Evolutionary conservation across 2,329 filamentous ascomycete species (phyloP).

Genomic region (Curvularia verruculosa): DNA sequence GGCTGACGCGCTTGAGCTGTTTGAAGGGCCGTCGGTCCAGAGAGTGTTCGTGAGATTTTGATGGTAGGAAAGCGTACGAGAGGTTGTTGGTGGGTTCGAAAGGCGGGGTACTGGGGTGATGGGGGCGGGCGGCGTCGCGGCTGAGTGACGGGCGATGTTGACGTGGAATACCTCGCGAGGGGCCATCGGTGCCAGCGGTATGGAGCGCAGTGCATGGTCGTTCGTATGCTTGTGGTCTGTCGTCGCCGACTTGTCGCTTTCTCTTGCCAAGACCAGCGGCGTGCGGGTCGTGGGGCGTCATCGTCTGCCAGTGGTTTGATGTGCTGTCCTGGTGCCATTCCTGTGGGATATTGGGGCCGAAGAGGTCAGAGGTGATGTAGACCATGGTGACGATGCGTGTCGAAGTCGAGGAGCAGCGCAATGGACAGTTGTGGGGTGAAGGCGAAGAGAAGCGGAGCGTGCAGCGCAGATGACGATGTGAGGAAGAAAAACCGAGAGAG

Average conservation of each 20-base stretch:
- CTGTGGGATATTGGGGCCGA: conserved; percentile 29
- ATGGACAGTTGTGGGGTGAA: background rate
- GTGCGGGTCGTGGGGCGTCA: conserved; percentile 30
- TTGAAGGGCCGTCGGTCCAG: conserved; percentile 40
- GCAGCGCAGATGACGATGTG: conserved; percentile 6
- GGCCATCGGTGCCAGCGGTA: conserved; percentile 7
- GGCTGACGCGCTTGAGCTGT: conserved; percentile 35
- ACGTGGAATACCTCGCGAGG: conserved; percentile 6
- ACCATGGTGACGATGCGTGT: conserved; percentile 32
- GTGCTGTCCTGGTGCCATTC: conserved; percentile 10
- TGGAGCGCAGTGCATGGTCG: background rate
- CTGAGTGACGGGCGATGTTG: conserved; percentile 21
- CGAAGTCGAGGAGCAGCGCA: conserved; percentile 13
- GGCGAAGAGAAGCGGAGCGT: conserved; percentile 8
- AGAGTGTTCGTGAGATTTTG: conserved; percentile 12
- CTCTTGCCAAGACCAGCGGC: conserved; percentile 38
- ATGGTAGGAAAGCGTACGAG: conserved; percentile 14
- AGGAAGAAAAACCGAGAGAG: background rate
- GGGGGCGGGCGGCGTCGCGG: conserved; percentile 18
- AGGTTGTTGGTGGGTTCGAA: conserved; percentile 24
- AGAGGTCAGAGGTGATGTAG: conserved; percentile 47
- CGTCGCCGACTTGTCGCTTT: conserved; percentile 31
- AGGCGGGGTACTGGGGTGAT: conserved; percentile 20
- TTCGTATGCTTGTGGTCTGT: conserved; percentile 20
- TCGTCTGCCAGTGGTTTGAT: conserved; percentile 24